A percentile compares a stretch with the other conserved stretches of the same genome.
Evolutionary conservation across 768 basidiomycete genomes (phyloP).

Genomic region (Clavulina sp.): DNA sequence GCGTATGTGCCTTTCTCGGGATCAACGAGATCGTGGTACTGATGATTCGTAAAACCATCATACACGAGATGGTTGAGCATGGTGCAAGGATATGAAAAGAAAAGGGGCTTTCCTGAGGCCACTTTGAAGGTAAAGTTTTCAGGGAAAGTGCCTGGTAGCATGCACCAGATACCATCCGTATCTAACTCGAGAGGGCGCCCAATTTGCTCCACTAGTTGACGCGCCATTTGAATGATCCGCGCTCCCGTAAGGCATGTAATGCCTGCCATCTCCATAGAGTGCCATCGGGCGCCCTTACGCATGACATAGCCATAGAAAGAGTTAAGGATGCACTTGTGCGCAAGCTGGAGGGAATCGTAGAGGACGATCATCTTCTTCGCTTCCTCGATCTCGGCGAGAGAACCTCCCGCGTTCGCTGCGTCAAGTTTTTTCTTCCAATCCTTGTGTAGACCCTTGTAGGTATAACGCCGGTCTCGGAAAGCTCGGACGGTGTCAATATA

Average conservation of each 20-base stretch:
- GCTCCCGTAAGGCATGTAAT: conserved; percentile 97
- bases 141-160: conserved; percentile 95
- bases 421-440: conserved; percentile 99
- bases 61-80: conserved; percentile 99
- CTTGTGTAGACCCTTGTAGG: conserved; percentile 96
- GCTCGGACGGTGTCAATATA: conserved; percentile 96
- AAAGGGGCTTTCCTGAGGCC: conserved; percentile 66
- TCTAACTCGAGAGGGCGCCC: conserved; percentile 94
- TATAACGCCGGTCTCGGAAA: conserved; percentile 94
- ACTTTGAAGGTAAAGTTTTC: conserved; percentile 96
- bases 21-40: conserved; percentile 81
- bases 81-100: conserved; percentile 92
- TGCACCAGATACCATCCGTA: conserved; percentile 99
- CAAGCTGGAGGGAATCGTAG: conserved; percentile 95
- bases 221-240: conserved; percentile 96
- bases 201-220: conserved; percentile 91
- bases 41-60: conserved; percentile 89
- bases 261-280: conserved; percentile 99
- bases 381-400: conserved; percentile 79
- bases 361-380: conserved; percentile 98
- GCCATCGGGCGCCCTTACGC: conserved; percentile 98
- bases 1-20: conserved; percentile 67
- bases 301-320: conserved; percentile 99
- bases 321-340: conserved; percentile 98
- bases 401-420: conserved; percentile 44